Evolutionary conservation across 208 protist genomes (phyloP), one percentile per base, ranked within the genome.

Genomic region (Trypanosoma platydactyli): DNA sequence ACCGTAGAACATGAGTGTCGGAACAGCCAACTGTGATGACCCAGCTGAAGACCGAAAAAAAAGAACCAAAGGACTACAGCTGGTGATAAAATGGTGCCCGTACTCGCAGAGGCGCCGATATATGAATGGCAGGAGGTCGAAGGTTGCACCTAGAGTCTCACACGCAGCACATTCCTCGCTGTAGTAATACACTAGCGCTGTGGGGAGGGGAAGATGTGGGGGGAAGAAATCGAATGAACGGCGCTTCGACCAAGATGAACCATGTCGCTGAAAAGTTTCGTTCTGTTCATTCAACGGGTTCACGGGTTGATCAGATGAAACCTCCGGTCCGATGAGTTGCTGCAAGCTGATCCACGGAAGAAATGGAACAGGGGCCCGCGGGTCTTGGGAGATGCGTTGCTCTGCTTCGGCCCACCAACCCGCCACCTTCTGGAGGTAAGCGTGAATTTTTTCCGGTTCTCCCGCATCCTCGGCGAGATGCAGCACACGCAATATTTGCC

Each of bases 41-140:
- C 44, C 58, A 18, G 76, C 60, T 25, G 41, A 54, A 16, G 69
- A 73, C 33, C 78, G 55, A 35, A 90, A 40, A 60, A 86, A 85
- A 25, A 90, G 67, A 25, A 82, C 63, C 18, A 90, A 18, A n/a
- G 84, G 84, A 62, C 80, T 90, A 49, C 84, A 90, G 53, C 84
- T 80, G 16, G 84, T 55, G 58, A 90, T 79, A 41, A 50, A 81
- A 25, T 42, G 24, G 44, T 86, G 76, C 24, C 71, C 66, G 22
- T 40, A 58, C 30, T 67, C 75, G 51, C 84, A 90, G 24, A 90
- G 53, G 22, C 70, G 67, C 30, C 78, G 69, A 69, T 80, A 90
- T 20, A 87, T 42, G n/a, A 73, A 45, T 20, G 84, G 84, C 35
- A 90, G 68, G 9, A 90, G 52, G 56, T 86, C 84, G 48, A 87